phyloP scores from a whole-genome alignment of 495 filamentous ascomycete species.

The Haplographium delicatum region DNA sequence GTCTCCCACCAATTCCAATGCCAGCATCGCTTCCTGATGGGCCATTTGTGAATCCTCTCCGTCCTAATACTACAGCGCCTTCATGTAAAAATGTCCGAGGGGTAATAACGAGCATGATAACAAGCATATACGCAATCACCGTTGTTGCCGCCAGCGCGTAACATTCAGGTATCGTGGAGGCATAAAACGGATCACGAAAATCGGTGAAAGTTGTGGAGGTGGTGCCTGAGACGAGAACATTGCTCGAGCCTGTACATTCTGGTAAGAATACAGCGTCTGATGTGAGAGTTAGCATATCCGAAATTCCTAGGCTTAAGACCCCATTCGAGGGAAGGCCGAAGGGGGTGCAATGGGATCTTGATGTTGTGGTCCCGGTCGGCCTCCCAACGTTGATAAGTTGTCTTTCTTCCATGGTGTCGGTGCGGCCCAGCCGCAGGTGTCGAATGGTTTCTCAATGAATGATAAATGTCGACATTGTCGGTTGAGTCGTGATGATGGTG shows the following conservation, averaged over 20 bases:
- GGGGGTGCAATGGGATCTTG: conserved; percentile 46
- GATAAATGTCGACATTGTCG: conserved; percentile 18
- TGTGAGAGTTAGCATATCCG: conserved; percentile 51
- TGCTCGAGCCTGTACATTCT: conserved; percentile 41
- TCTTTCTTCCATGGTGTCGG: conserved; percentile 20
- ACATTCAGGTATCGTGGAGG: conserved; percentile 81
- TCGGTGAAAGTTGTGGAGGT: conserved; percentile 40
- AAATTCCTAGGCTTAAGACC: conserved; percentile 51
- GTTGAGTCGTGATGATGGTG: too few relatives aligned
- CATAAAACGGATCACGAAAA: conserved; percentile 81
- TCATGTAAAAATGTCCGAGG: conserved; percentile 83
- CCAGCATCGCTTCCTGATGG: conserved; percentile 64
- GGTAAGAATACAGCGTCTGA: conserved; percentile 59
- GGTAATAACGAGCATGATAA: conserved; percentile 91
- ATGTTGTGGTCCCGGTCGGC: conserved; percentile 6
- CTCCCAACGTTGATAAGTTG: conserved; percentile 17
- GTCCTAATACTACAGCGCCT: conserved; percentile 73
- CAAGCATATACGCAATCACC: conserved; percentile 85
- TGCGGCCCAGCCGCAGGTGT: conserved; percentile 20
- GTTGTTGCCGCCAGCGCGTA: conserved; percentile 90
- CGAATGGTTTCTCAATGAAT: conserved; percentile 3
- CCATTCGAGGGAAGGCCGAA: conserved; percentile 59
- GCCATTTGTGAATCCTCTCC: conserved; percentile 80
- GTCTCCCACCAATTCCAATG: conserved; percentile 82
- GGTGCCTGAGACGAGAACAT: conserved; percentile 28